Conservation (phyloP, 1,284 basidiomycete genomes). For the Marasmius sp. region DNA sequence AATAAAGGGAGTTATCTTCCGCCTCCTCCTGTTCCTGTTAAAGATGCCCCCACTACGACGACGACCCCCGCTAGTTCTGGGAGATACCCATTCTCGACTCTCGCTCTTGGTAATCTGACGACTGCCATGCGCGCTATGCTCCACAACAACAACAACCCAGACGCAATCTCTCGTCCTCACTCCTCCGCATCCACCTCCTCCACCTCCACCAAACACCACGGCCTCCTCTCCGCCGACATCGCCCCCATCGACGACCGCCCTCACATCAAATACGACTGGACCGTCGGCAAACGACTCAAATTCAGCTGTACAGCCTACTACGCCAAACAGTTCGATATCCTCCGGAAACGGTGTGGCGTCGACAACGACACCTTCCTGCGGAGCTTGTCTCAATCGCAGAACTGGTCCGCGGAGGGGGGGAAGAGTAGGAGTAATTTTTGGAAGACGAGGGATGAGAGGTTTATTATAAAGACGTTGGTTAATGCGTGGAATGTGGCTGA, state of each 20-base stretch:
- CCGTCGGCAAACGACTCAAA: constrained; percentile 66
- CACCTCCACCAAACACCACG: constrained; percentile 38
- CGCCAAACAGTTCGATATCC: constrained; percentile 71
- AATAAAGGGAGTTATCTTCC: not conserved
- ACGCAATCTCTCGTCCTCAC: constrained; percentile 29
- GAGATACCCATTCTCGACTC: constrained; percentile 40
- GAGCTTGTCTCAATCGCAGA: constrained; percentile 60
- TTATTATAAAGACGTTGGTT: constrained; percentile 80
- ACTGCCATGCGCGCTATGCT: constrained; percentile 60
- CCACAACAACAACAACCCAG: constrained; percentile 3
- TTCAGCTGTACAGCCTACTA: constrained; percentile 81
- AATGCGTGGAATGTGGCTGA: constrained; percentile 85
- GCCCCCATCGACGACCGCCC: constrained; percentile 62
- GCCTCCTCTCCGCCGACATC: constrained; percentile 43
- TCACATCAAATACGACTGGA: constrained; percentile 80
- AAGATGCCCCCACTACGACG: constrained; percentile 6
- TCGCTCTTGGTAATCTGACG: constrained; percentile 52
- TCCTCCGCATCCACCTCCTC: constrained; percentile 26
- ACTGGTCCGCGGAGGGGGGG: constrained; percentile 72
- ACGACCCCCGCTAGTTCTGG: constrained; percentile 4
- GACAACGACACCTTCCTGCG: constrained; percentile 60
- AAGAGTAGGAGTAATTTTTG: constrained; percentile 77
- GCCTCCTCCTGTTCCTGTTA: constrained; percentile 15
- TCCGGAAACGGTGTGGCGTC: constrained; percentile 66
- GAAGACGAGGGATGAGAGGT: constrained; percentile 74